These are phyloP conservation scores for Suhomyces sp. DNA, from an alignment of 805 yeast species.

Conservation along the genomic window DNA sequence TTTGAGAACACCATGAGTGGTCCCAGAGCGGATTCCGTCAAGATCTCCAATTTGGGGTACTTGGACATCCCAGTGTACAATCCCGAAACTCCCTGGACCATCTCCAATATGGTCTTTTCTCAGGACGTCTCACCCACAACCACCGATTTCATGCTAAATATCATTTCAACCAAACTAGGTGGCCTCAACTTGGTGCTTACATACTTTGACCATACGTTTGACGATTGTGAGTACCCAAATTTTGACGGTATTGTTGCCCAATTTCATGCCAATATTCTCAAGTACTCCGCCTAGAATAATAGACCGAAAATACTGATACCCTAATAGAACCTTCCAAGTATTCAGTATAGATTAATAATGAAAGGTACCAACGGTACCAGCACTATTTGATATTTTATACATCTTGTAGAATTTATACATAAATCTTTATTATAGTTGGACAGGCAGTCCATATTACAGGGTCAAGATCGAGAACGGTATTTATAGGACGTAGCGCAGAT, in stretches of 20 bases:
- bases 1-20: conserved; percentile 22
- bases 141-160: conserved; percentile 32
- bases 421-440: too few species aligned
- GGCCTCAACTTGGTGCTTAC: conserved; percentile 36
- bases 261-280: conserved; percentile 19
- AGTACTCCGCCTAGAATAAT: conserved; percentile 2
- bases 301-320: too few species aligned
- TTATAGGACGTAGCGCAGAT: too few species aligned
- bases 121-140: conserved; percentile 36
- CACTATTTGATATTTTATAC: too few species aligned
- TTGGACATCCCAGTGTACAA: conserved; percentile 18
- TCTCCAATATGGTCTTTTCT: conserved; percentile 31
- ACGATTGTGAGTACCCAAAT: conserved; percentile 18
- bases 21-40: conserved; percentile 29
- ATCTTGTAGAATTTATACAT: too few species aligned
- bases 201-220: conserved; percentile 26
- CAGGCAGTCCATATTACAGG: too few species aligned
- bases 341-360: too few species aligned
- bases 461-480: too few species aligned
- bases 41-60: conserved; percentile 37
- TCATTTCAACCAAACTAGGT: conserved; percentile 27
- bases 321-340: too few species aligned
- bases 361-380: too few species aligned
- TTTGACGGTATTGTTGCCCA: conserved; percentile 21
- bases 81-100: conserved; percentile 17